Base-by-base conservation (phyloP, 768 basidiomycete genomes). In the Auriscalpium microsporum region DNA sequence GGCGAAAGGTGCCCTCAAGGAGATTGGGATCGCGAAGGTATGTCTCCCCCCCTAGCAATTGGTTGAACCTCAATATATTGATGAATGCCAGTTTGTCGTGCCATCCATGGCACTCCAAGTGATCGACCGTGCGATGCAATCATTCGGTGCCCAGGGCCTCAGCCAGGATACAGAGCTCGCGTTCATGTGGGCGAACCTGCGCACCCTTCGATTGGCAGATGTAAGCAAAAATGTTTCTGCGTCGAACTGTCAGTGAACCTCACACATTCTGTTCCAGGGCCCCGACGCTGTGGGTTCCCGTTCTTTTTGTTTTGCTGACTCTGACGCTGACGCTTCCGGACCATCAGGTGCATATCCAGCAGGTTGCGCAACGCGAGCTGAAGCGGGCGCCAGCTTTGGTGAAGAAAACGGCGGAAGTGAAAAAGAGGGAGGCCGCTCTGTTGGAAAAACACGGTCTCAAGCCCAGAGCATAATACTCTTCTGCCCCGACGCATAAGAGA, bases 1-100 rank as follows among this genome's bases (percentile, higher is more conserved):
- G 59, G 90, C 96, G 1, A 99, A 97, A 69, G 94, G 91, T 34
- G 96, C 96, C 0, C 65, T 97, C 68, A 95, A 96, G 71, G 96
- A 98, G 69, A 98, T 99, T 63, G 94, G 92, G 21, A 90, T 97
- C 57, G 93, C 96, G 45, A 99, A 99, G 79, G 95, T 89, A 58
- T 44, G 72, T 56, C 14, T 21, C 35, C 14, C 51, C 51, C 17
- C 46, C 38, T 5, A 28, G 28, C 28, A 7, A 28, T 28, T 28
- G 28, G 28, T 28, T 28, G 28, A 28, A 28, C 28, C 28, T 28
- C 2, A 4, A 28, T 28, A 7, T 28, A 7, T 28, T 28, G 28
- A 28, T 28, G 28, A 3, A 4, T 7, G 6, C 3, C 60, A 98
- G 94, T 95, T 96, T 64, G 85, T 93, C 38, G 92, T 98, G 10